Evolutionary conservation across 2,329 filamentous ascomycete species (phyloP), one percentile per base, ranked within the genome.

Genomic region (Xylariaceae sp.): DNA sequence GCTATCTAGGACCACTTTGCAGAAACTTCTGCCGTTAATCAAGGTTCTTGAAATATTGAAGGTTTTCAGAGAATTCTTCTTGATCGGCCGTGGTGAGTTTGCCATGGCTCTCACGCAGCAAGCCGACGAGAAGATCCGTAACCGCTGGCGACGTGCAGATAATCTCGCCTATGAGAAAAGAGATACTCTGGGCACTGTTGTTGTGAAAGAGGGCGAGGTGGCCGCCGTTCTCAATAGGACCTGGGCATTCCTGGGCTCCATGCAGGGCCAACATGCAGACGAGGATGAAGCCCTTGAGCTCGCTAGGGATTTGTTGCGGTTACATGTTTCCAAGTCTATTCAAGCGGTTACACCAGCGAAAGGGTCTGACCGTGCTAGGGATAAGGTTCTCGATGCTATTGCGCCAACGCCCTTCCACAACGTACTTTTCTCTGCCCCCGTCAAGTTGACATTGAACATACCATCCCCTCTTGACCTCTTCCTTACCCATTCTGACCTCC

Each of bases 31-130:
- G 3, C 95, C 95, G 0, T 77, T 92, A 5, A 81, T 84, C 9
- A 89, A 86, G 66, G 92, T 96, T 3, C 78, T 91, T 5, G 88
- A 95, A 62, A 86, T 90, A 46, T 78, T 98, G 12, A 85, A 86
- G 24, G 79, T 97, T 7, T 80, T 97, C 1, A 84, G 93, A 44
- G 88, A 95, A 54, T 97, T 96, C 74, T 91, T 97, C 65, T 82
- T 99, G 2, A 81, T 99, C 0, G 89, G 90, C 1, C 85, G 91
- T 29, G 94, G 94, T 49, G 95, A 98, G 72, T 99, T 99, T 72
- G 92, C 93, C 17, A 87, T 95, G 75, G 88, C 90, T 0, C 76
- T 99, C 23, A 91, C 96, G 1, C 85, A 88, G 31, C 91, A 97
- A 75, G 92, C 94, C 1, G 92, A 97, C 65, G 85, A 89, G 52